A percentile compares a stretch with the other conserved stretches of the same genome.
phyloP scores from a whole-genome alignment of 345 rosid species.

The Mallotus nudiflorus region DNA sequence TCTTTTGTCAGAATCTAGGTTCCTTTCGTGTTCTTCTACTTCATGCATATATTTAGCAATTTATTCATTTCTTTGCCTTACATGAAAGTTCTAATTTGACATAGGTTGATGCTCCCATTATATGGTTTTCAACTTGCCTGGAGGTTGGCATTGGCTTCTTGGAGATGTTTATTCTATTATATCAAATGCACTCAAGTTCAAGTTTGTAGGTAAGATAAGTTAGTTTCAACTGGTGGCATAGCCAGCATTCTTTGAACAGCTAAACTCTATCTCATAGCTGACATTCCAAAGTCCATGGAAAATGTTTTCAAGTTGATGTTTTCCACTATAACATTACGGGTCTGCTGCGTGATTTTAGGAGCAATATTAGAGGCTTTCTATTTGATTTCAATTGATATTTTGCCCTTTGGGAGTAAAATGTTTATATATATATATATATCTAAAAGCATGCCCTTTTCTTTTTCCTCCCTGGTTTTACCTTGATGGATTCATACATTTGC shows the following conservation, averaged over 20 bases:
- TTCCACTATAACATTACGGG: background rate
- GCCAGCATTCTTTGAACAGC: background rate
- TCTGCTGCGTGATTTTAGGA: background rate
- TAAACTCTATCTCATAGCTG: background rate
- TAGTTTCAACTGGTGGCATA: background rate
- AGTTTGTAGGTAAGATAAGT: conserved; percentile 46
- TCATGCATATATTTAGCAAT: background rate
- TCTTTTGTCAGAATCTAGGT: too few species aligned
- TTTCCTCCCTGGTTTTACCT: too few species aligned
- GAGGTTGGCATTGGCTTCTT: conserved; percentile 38
- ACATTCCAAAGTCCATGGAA: background rate
- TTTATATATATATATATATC: too few species aligned
- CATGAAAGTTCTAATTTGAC: conserved; percentile 4
- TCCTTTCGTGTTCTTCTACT: background rate
- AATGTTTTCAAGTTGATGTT: background rate
- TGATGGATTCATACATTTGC: too few species aligned
- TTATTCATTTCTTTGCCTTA: conserved; percentile 1
- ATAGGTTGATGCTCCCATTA: conserved; percentile 57
- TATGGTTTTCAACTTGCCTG: conserved; percentile 50
- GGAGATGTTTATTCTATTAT: conserved; percentile 40
- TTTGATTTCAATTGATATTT: background rate
- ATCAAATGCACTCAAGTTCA: conserved; percentile 40
- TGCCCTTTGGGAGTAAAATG: too few species aligned
- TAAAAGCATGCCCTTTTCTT: too few species aligned
- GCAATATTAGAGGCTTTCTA: background rate